Conservation (phyloP, 306 rosid genomes). For the Lathyrus sativus region DNA sequence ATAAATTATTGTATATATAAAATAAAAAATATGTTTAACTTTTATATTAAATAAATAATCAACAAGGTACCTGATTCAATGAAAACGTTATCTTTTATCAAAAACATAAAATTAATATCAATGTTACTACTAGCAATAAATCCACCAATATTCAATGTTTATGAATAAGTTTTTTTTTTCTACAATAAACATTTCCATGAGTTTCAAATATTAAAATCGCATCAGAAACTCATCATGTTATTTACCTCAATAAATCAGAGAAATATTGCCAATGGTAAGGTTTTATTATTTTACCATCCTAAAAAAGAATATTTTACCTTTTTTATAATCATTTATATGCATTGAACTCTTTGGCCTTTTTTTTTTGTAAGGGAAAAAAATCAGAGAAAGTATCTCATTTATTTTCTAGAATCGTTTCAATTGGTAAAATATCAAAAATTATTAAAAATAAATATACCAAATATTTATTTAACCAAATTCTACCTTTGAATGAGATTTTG, state of each 20-base stretch:
- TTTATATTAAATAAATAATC: too few species aligned
- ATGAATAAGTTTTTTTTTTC: slow-evolving; percentile 1
- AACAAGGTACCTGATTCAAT: too few species aligned
- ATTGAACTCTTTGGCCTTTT: not conserved
- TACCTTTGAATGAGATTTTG: slow-evolving; percentile 6
- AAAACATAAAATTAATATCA: not conserved
- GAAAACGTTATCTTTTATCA: not conserved
- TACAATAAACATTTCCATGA: slow-evolving; percentile 16
- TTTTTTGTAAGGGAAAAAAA: not conserved
- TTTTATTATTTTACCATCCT: slow-evolving; percentile 6
- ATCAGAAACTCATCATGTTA: slow-evolving; percentile 1
- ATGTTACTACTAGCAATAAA: slow-evolving; percentile 6
- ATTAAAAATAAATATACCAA: not conserved
- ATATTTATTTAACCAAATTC: not conserved
- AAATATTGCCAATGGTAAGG: slow-evolving; percentile 3
- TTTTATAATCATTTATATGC: not conserved
- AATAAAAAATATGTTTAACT: too few species aligned
- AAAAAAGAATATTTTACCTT: not conserved
- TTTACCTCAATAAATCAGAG: not conserved
- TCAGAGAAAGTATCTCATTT: slow-evolving; percentile 25
- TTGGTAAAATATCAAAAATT: not conserved
- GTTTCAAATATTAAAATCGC: slow-evolving; percentile 31
- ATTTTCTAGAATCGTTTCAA: slow-evolving; percentile 5
- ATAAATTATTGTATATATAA: too few species aligned
- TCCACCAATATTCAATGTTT: slow-evolving; percentile 6